Base-by-base conservation (phyloP, 768 basidiomycete species). In the Suillus ampliporus region DNA sequence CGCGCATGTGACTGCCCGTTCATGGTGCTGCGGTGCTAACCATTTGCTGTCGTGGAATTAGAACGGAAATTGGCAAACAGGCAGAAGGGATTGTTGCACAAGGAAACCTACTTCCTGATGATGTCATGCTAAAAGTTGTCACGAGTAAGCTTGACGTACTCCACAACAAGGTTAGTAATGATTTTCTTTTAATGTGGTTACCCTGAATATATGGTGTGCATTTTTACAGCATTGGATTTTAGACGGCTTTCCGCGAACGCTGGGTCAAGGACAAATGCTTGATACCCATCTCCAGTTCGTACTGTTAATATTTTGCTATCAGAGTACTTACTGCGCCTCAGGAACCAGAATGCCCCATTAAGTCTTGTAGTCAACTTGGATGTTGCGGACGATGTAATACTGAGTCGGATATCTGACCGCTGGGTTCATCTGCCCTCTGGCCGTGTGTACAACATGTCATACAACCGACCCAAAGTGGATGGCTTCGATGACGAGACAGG, bases 191-290 rank as follows among this genome's bases (percentile, higher is more conserved):
- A 1, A 38, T 53, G 13, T 37, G 14, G 23, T 37, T 15, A 28
- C 43, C 50, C 37, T 56, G 21, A n/a, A 11, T 38, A 15, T 48
- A 23, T 52, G 8, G 21, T 40, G 3, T 13, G 3, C 13, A 10
- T 63, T 58, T 63, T 35, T 61, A 9, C 64, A 95, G 91, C 89
- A 92, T 70, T 96, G 95, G 95, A 90, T 97, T 65, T 75, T 96
- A 48, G 95, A 97, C 67, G 95, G 95, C 34, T 96, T 97, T 70
- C 95, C 95, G 57, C 88, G 95, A 41, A 97, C 94, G 13, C 77
- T 94, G 2, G 86, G 82, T n/a, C 95, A 97, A 74, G 94, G 90
- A 4, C 80, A 86, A 72, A 80, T 94, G 50, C 82, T 97, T 10
- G 91, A 96, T 76, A 78, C 81, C 21, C 86, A 93, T 74, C 84